Conservation (phyloP, 306 rosid species). For the Mimosa bimucronata region DNA sequence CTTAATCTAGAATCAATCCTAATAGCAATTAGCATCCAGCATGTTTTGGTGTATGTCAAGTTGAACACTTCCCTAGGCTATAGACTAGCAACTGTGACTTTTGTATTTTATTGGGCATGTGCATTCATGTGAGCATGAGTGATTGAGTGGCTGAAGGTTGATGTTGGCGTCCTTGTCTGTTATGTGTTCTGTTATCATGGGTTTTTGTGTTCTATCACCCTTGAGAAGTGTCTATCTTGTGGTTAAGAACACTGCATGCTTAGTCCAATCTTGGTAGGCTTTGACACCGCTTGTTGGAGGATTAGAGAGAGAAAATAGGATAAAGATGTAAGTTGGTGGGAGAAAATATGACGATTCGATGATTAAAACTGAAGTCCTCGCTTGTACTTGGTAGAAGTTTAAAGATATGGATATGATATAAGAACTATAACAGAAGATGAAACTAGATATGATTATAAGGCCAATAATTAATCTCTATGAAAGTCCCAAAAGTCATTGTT, state of each 20-base stretch:
- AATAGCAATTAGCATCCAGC: too few relatives aligned
- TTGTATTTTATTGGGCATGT: not conserved
- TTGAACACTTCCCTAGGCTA: not conserved
- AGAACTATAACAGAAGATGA: not conserved
- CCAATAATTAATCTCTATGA: not conserved
- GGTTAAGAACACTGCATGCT: not conserved
- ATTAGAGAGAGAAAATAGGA: not conserved
- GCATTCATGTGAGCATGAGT: not conserved
- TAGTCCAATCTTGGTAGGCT: not conserved
- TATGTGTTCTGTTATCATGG: too few relatives aligned
- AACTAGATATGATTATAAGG: not conserved
- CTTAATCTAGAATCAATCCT: too few relatives aligned
- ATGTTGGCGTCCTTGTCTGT: not conserved
- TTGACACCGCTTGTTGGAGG: not conserved
- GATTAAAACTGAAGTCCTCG: not conserved
- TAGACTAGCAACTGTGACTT: not conserved
- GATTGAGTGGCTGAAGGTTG: not conserved
- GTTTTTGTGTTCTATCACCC: not conserved
- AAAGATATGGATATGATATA: not conserved
- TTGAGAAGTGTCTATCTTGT: not conserved
- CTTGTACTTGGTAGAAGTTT: not conserved
- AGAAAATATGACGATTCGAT: not conserved
- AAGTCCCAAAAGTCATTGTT: not conserved
- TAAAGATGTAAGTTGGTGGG: not conserved
- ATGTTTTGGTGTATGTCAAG: not conserved